phyloP scores from a whole-genome alignment of 192 early-diverging fungal genomes.

The Entrophospora sp. region DNA sequence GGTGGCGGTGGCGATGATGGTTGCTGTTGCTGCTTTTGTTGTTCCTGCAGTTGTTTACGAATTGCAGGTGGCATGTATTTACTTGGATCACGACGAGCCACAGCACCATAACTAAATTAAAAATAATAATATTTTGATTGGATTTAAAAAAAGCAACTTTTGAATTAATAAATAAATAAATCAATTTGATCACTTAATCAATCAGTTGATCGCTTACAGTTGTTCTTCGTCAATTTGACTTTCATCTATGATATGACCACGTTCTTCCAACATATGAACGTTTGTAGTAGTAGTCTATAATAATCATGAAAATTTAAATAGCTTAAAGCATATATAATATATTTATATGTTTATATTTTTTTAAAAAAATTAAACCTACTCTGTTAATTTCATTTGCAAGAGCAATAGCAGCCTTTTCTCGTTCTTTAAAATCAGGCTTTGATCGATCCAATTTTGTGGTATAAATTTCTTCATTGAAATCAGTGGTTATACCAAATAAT shows the following conservation, averaged over 20 bases:
- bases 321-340: neutral
- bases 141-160: no score
- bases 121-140: no score
- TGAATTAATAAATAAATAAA: neutral
- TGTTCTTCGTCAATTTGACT: slow-evolving; percentile 85
- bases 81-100: slow-evolving; percentile 60
- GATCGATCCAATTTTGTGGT: slow-evolving; percentile 86
- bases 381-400: slow-evolving; percentile 87
- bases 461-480: slow-evolving; percentile 95
- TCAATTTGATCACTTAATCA: neutral
- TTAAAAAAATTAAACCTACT: slow-evolving; percentile 34
- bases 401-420: slow-evolving; percentile 78
- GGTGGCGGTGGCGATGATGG: no score
- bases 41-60: no score
- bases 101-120: slow-evolving; percentile 52
- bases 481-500: slow-evolving; percentile 90
- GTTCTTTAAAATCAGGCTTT: slow-evolving; percentile 73
- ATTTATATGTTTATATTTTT: no score
- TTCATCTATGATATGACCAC: slow-evolving; percentile 54
- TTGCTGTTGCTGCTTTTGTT: no score
- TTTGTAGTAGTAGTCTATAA: slow-evolving; percentile 57
- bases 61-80: slow-evolving; percentile 91
- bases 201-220: slow-evolving; percentile 18
- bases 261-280: slow-evolving; percentile 86
- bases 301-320: neutral